These are phyloP conservation scores for Fusarium goolgardi DNA, from an alignment of 2,329 filamentous ascomycete genomes.

Conservation along the genomic window DNA sequence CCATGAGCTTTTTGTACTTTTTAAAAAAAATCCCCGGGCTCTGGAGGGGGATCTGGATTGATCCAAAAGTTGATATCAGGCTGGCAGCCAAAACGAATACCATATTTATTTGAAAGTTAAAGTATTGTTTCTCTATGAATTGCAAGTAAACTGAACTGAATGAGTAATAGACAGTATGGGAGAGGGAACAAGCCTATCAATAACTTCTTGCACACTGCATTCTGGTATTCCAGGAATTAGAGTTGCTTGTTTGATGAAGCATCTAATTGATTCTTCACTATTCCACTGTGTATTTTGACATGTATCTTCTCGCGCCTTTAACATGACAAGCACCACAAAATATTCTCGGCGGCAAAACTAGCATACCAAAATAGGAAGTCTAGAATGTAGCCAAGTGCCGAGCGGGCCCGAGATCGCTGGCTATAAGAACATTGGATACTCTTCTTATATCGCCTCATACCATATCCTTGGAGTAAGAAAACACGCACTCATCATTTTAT, in stretches of 20 bases:
- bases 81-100: constrained; percentile 41
- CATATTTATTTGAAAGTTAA: constrained; percentile 35
- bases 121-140: not conserved
- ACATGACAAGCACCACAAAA: constrained; percentile 13
- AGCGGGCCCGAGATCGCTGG: constrained; percentile 25
- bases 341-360: constrained; percentile 15
- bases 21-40: constrained; percentile 38
- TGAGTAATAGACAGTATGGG: not conserved
- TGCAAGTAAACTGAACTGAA: constrained; percentile 3
- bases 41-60: constrained; percentile 41
- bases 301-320: constrained; percentile 19
- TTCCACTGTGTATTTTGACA: not conserved
- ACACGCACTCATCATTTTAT: not conserved
- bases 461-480: not conserved
- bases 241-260: not conserved
- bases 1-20: constrained; percentile 45
- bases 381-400: constrained; percentile 15
- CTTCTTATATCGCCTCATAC: not conserved
- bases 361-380: constrained; percentile 26
- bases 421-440: constrained; percentile 10
- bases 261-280: not conserved
- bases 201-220: not conserved
- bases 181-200: not conserved
- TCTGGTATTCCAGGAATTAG: not conserved
- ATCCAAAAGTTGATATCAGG: constrained; percentile 48